Conservation (phyloP, 2,329 filamentous ascomycete species). For the Ophioceras dolichostomum region DNA sequence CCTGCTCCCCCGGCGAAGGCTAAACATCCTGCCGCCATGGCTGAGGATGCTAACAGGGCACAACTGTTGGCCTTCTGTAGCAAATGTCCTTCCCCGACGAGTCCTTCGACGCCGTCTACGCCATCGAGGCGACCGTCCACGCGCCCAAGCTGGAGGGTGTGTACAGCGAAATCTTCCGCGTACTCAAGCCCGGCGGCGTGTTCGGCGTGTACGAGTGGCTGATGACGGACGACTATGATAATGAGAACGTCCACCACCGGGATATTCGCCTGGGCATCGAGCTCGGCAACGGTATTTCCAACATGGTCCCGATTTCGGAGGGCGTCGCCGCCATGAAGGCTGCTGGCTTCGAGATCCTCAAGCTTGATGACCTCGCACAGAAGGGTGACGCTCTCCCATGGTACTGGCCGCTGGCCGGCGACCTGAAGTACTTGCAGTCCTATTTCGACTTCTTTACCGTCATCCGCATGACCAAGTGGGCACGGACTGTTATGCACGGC, state of each 20-base stretch:
- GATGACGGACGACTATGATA: constrained; percentile 94
- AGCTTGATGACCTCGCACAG: constrained; percentile 77
- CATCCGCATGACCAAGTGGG: constrained; percentile 78
- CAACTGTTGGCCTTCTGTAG: constrained; percentile 25
- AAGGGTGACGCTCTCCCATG: constrained; percentile 67
- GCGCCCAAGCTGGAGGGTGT: constrained; percentile 83
- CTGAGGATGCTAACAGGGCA: constrained; percentile 5
- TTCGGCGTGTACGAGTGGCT: constrained; percentile 99
- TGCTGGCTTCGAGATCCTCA: constrained; percentile 74
- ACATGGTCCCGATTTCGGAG: constrained; percentile 85
- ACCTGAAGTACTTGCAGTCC: constrained; percentile 73
- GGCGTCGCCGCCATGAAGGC: constrained; percentile 72
- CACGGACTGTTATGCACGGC: constrained; percentile 61
- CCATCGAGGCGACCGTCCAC: constrained; percentile 94
- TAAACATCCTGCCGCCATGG: too few relatives aligned
- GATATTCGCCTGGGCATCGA: constrained; percentile 91
- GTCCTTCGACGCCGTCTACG: constrained; percentile 88
- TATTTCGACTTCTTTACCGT: constrained; percentile 72
- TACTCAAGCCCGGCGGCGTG: constrained; percentile 87
- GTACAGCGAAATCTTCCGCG: constrained; percentile 88
- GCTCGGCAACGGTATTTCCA: constrained; percentile 90
- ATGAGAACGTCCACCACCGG: constrained; percentile 74
- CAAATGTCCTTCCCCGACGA: constrained; percentile 94
- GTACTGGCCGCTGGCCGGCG: constrained; percentile 87
- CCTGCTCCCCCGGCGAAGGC: too few relatives aligned